These are phyloP conservation scores for Pseudogymnoascus sp. DNA, from an alignment of 2,329 filamentous ascomycete species.

Conservation along the genomic window DNA sequence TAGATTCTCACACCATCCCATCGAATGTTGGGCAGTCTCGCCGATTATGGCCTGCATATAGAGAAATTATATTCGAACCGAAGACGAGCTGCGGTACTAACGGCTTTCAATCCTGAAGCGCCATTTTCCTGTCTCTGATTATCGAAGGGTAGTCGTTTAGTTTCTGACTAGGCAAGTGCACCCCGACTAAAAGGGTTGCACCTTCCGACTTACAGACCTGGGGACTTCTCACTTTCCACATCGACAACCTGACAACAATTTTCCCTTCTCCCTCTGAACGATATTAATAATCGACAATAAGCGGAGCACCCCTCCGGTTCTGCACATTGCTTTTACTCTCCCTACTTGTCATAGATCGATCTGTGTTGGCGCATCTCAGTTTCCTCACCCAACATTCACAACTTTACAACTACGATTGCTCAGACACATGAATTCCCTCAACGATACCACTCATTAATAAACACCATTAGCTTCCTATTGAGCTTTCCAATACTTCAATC, in stretches of 20 bases:
- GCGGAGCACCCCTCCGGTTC: neutral
- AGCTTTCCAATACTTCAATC: too few relatives aligned
- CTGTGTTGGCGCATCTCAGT: neutral
- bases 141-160: neutral
- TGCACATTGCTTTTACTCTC: neutral
- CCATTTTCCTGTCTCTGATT: neutral
- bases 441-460: neutral
- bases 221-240: neutral
- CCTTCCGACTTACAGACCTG: neutral
- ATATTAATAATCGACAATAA: neutral
- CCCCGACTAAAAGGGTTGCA: neutral
- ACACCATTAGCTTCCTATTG: neutral
- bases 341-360: neutral
- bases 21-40: neutral
- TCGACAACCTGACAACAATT: neutral
- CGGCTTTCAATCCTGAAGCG: neutral
- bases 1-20: neutral
- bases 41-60: neutral
- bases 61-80: neutral
- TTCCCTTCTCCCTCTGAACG: neutral
- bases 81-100: neutral
- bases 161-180: neutral
- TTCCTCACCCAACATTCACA: neutral
- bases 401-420: too few relatives aligned
- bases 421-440: neutral